phyloP scores from a whole-genome alignment of 495 filamentous ascomycete species.

The Annulohypoxylon stygium region DNA sequence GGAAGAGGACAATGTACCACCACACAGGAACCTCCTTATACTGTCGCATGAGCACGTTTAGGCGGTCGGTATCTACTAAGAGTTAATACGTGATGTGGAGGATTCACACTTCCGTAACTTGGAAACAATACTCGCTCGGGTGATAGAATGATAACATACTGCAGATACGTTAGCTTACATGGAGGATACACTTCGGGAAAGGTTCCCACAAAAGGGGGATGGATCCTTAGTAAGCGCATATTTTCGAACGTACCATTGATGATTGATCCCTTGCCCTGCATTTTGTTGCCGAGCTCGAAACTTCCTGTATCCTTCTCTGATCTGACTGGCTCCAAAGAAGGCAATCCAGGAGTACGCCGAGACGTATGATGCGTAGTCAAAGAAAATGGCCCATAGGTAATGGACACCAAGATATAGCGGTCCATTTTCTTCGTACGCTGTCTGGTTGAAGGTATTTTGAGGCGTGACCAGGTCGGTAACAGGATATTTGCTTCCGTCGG shows the following conservation, averaged over 20 bases:
- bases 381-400: constrained; percentile 68
- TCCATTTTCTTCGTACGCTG: constrained; percentile 64
- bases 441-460: constrained; percentile 65
- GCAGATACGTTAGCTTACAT: constrained; percentile 19
- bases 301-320: constrained; percentile 58
- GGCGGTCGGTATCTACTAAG: constrained; percentile 58
- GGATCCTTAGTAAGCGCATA: background rate
- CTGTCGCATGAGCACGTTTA: constrained; percentile 67
- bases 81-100: constrained; percentile 5
- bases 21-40: constrained; percentile 68
- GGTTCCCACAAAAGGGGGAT: background rate
- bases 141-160: constrained; percentile 21
- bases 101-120: background rate
- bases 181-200: background rate
- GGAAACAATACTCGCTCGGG: background rate
- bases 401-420: constrained; percentile 67
- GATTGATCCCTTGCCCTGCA: constrained; percentile 58
- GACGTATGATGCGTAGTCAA: constrained; percentile 69
- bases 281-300: constrained; percentile 51
- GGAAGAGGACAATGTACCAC: constrained; percentile 67
- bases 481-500: constrained; percentile 63
- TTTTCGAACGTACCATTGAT: constrained; percentile 55
- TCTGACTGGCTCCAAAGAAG: constrained; percentile 65
- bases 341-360: constrained; percentile 68
- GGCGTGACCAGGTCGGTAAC: constrained; percentile 61